These are phyloP conservation scores for Schizosaccharomyces versatilis DNA, from an alignment of 1,139 yeast species.

Conservation along the genomic window DNA sequence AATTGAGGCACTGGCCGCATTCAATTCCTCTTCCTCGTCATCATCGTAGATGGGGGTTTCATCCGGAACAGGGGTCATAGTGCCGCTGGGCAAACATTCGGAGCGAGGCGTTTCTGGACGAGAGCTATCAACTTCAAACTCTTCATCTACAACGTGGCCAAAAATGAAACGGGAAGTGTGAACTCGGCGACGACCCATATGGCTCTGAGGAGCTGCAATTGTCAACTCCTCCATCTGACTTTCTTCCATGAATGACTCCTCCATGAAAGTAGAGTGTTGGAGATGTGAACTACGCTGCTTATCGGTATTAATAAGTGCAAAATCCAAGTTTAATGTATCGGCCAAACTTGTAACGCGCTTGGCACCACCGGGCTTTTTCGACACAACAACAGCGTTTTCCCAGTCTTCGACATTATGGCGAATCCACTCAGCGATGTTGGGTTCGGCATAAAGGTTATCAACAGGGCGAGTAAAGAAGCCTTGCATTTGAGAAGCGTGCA, in stretches of 20 bases:
- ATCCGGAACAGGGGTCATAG: constrained; percentile 3
- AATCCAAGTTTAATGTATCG: constrained; percentile 79
- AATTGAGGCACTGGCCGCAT: constrained; percentile 40
- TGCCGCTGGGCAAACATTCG: not conserved
- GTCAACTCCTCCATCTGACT: constrained; percentile 10
- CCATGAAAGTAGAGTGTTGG: constrained; percentile 2
- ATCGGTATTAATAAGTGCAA: constrained; percentile 97
- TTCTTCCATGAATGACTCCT: constrained; percentile 8
- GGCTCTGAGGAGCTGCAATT: constrained; percentile 16
- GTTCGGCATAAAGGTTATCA: constrained; percentile 88
- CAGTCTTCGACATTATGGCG: constrained; percentile 71
- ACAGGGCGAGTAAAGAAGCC: constrained; percentile 95
- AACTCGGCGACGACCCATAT: constrained; percentile 24
- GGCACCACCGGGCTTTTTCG: constrained; percentile 96
- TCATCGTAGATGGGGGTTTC: constrained; percentile 1
- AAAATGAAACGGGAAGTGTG: constrained; percentile 90
- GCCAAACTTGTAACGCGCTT: constrained; percentile 87
- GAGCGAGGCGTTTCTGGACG: not conserved
- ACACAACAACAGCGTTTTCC: constrained; percentile 67
- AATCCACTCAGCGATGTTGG: constrained; percentile 91
- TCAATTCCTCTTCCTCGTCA: constrained; percentile 47
- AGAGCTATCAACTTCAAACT: constrained; percentile 9
- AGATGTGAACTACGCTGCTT: constrained; percentile 38
- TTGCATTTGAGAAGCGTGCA: constrained; percentile 94
- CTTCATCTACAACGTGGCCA: constrained; percentile 90